A percentile compares a stretch with the other conserved stretches of the same genome.
Evolutionary conservation across 768 basidiomycete genomes (phyloP).

Genomic region (Cystobasidium onofrii): DNA sequence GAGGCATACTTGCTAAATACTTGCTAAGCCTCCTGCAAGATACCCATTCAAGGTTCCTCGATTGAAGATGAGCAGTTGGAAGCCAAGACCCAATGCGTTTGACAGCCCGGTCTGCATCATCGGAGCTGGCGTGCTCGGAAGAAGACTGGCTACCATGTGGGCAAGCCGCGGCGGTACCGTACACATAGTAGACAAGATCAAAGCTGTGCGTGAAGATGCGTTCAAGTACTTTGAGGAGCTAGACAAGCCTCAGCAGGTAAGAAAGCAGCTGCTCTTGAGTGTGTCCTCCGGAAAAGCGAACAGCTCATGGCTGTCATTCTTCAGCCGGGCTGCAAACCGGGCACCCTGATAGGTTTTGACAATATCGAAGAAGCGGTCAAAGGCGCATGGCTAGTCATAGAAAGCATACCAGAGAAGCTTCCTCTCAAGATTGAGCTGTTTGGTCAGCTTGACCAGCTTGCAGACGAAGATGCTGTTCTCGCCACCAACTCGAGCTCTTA

Average conservation of each 20-base stretch:
- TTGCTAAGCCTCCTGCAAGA: too few species aligned
- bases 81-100: neutral
- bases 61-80: neutral
- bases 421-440: neutral
- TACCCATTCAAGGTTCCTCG: too few species aligned
- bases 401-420: constrained; percentile 1
- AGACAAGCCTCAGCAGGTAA: neutral
- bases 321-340: neutral
- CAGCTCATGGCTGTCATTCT: neutral
- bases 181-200: neutral
- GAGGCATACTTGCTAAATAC: too few species aligned
- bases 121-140: neutral
- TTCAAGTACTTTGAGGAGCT: neutral
- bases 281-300: too few species aligned
- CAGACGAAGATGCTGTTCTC: neutral
- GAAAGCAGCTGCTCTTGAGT: too few species aligned
- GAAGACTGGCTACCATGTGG: constrained; percentile 4
- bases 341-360: neutral
- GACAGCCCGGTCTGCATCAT: neutral
- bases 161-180: neutral
- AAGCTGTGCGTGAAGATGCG: neutral
- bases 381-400: constrained; percentile 4
- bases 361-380: constrained; percentile 1
- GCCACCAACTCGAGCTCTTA: neutral
- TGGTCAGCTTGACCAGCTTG: neutral